A percentile compares a stretch with the other conserved stretches of the same genome.
Conservation (phyloP, 495 filamentous ascomycete species). For the Podospora australis region DNA sequence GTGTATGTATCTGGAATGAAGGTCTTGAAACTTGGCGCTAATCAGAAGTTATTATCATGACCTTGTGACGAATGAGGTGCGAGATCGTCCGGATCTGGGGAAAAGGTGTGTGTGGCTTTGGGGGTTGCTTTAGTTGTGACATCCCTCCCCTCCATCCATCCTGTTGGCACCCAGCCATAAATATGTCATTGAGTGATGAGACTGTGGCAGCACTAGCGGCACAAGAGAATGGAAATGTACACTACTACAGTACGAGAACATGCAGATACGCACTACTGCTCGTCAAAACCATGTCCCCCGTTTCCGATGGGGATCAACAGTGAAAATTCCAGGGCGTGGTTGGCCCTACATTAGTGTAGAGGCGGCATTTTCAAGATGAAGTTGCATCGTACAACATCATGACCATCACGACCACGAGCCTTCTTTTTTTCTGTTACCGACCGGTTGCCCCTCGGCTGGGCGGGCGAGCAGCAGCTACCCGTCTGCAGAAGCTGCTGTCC, state of each 20-base stretch:
- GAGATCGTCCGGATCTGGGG: neutral
- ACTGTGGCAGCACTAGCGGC: neutral
- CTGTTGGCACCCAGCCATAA: neutral
- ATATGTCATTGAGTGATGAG: conserved; percentile 1
- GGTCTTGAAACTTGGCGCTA: neutral
- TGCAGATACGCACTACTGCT: neutral
- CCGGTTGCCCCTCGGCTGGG: neutral
- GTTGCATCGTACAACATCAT: no score
- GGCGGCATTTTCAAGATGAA: no score
- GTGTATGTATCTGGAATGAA: neutral
- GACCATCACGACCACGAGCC: neutral
- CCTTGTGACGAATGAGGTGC: conserved; percentile 3
- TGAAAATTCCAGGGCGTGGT: no score
- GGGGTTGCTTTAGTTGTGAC: no score
- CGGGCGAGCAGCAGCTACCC: neutral
- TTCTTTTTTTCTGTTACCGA: no score
- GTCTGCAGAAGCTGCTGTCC: neutral
- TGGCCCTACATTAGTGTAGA: no score
- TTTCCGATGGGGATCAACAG: neutral
- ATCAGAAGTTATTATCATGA: neutral
- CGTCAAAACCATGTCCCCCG: neutral
- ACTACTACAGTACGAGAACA: no score
- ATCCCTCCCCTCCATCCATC: neutral
- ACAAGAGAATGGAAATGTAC: neutral
- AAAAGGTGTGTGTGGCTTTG: no score